phyloP scores from a whole-genome alignment of 169 alveolate species.

The Eimeria zaria region DNA sequence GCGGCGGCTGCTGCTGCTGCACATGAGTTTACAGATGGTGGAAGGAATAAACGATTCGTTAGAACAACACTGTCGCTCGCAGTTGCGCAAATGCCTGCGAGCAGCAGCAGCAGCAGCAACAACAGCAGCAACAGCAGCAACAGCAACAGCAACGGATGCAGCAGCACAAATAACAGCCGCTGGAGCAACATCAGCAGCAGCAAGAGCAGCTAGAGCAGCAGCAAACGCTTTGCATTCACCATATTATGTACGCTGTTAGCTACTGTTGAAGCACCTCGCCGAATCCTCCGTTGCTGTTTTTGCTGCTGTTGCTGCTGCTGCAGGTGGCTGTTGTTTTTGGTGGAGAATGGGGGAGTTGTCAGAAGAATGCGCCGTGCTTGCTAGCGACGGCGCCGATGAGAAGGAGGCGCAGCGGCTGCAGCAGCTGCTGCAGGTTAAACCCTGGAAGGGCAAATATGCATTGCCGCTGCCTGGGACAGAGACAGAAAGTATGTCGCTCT shows the following conservation, averaged over 20 bases:
- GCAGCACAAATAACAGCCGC: neutral
- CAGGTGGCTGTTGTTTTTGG: neutral
- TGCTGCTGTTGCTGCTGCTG: slow-evolving; percentile 35
- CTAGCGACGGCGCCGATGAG: slow-evolving; percentile 25
- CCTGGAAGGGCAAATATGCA: slow-evolving; percentile 18
- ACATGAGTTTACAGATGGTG: neutral
- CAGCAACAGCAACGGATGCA: neutral
- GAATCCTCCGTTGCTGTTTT: neutral
- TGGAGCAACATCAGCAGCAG: neutral
- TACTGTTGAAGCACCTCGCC: neutral
- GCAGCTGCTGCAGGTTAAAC: neutral
- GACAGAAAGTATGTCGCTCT: neutral
- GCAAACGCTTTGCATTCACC: neutral
- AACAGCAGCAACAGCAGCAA: neutral
- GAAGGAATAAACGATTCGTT: neutral
- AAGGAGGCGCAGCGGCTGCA: neutral
- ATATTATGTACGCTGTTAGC: neutral
- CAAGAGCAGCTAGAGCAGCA: neutral
- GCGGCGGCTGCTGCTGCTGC: neutral
- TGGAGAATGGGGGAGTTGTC: slow-evolving; percentile 29
- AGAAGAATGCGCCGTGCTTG: slow-evolving; percentile 51
- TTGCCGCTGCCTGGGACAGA: slow-evolving; percentile 23
- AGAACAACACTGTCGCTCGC: neutral
- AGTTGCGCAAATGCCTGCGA: neutral
- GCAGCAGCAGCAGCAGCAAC: neutral